These are phyloP conservation scores for Epichloe coenophiala DNA, from an alignment of 2,329 filamentous ascomycete species.

Conservation along the genomic window DNA sequence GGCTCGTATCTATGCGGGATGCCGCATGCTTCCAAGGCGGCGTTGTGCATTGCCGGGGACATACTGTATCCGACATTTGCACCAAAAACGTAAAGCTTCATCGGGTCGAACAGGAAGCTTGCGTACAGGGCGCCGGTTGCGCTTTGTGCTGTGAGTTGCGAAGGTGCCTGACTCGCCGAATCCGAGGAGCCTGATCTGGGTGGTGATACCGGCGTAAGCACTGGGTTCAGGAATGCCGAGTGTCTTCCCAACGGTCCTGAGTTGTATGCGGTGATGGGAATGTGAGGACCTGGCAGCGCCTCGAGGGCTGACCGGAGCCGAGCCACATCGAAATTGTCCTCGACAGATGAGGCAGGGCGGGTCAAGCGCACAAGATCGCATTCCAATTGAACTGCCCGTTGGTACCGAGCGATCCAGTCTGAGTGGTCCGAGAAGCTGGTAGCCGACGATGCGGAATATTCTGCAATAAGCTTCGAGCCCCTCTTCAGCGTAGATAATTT, in stretches of 20 bases:
- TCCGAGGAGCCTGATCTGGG: constrained; percentile 21
- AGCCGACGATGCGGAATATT: constrained; percentile 29
- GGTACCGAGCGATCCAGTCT: constrained; percentile 42
- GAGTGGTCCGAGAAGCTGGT: constrained; percentile 40
- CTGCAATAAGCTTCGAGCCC: constrained; percentile 47
- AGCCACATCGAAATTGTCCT: constrained; percentile 50
- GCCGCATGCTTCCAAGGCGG: constrained; percentile 52
- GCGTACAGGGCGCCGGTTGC: constrained; percentile 53
- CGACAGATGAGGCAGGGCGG: constrained; percentile 39
- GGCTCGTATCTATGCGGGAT: constrained; percentile 56
- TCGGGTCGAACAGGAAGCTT: constrained; percentile 52
- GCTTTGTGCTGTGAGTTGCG: constrained; percentile 42
- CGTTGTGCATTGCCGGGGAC: constrained; percentile 66
- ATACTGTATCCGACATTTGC: constrained; percentile 58
- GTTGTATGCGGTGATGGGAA: constrained; percentile 52
- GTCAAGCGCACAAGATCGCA: constrained; percentile 51
- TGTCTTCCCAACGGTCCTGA: constrained; percentile 47
- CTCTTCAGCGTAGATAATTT: constrained; percentile 38
- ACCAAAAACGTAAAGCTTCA: constrained; percentile 65
- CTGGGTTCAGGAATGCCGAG: constrained; percentile 53
- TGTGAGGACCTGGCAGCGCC: constrained; percentile 23
- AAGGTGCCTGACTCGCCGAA: constrained; percentile 7
- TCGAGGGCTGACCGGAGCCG: constrained; percentile 38
- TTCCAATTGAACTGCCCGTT: constrained; percentile 40
- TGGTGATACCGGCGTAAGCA: constrained; percentile 47